Evolutionary conservation across 2,329 filamentous ascomycete species (phyloP).

Genomic region (Trichophyton mentagrophytes): DNA sequence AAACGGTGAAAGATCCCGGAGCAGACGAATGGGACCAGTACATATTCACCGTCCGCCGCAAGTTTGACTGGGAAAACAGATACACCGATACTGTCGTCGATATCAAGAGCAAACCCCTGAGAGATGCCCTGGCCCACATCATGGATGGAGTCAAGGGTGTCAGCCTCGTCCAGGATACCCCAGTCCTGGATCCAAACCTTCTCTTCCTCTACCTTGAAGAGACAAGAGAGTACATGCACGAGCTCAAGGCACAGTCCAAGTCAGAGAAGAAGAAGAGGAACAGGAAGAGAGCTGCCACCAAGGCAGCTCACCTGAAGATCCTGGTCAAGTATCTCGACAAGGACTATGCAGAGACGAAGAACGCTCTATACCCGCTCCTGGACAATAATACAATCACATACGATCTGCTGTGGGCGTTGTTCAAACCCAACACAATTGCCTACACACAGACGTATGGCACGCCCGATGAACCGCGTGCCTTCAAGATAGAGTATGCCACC

Average conservation of each 20-base stretch:
- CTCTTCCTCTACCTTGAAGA: constrained; percentile 69
- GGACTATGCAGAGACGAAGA: constrained; percentile 67
- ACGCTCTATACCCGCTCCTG: constrained; percentile 67
- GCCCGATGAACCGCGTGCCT: constrained; percentile 62
- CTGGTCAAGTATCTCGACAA: constrained; percentile 65
- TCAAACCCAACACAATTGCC: constrained; percentile 72
- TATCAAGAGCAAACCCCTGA: constrained; percentile 70
- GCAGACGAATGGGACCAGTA: constrained; percentile 61
- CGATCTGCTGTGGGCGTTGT: constrained; percentile 76
- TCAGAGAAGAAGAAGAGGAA: constrained; percentile 40
- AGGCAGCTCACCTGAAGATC: constrained; percentile 48
- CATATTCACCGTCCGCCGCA: constrained; percentile 69
- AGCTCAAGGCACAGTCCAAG: constrained; percentile 51
- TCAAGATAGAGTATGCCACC: constrained; percentile 66
- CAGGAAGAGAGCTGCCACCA: constrained; percentile 25
- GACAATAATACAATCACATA: constrained; percentile 77
- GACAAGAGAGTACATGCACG: constrained; percentile 51
- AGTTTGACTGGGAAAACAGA: constrained; percentile 74
- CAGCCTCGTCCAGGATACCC: constrained; percentile 66
- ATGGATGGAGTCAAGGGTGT: constrained; percentile 68
- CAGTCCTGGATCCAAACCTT: constrained; percentile 58
- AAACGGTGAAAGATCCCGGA: constrained; percentile 51
- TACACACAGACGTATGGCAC: constrained; percentile 67
- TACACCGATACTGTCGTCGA: constrained; percentile 64
- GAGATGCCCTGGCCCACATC: constrained; percentile 55